These are phyloP conservation scores for Venturia oleaginea DNA, from an alignment of 2,329 filamentous ascomycete species.

Conservation along the genomic window DNA sequence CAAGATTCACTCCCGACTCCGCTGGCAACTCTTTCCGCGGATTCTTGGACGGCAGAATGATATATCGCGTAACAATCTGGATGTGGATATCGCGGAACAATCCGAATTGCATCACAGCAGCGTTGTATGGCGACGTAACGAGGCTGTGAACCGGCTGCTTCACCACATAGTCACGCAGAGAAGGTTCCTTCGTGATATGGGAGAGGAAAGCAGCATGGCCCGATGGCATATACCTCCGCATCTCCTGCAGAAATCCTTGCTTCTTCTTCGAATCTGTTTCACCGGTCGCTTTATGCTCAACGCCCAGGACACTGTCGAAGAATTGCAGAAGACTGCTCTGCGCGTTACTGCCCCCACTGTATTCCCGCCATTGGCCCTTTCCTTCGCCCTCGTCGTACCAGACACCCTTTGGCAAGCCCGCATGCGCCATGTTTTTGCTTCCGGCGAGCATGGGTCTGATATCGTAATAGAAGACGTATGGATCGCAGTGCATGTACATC, in stretches of 20 bases:
- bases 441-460: constrained; percentile 45
- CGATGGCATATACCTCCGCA: constrained; percentile 47
- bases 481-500: constrained; percentile 43
- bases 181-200: constrained; percentile 35
- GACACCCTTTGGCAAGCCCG: constrained; percentile 41
- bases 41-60: constrained; percentile 34
- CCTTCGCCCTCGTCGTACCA: constrained; percentile 44
- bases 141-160: constrained; percentile 24
- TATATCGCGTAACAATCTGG: constrained; percentile 44
- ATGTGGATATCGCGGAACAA: constrained; percentile 44
- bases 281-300: constrained; percentile 37
- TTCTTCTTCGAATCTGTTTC: constrained; percentile 17
- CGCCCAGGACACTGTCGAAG: constrained; percentile 43
- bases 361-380: constrained; percentile 40
- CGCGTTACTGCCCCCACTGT: constrained; percentile 46
- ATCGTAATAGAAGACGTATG: constrained; percentile 42
- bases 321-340: constrained; percentile 47
- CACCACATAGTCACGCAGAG: constrained; percentile 37
- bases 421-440: constrained; percentile 44
- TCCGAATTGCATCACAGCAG: constrained; percentile 36
- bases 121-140: constrained; percentile 37
- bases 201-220: constrained; percentile 43
- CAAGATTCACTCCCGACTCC: constrained; percentile 19
- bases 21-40: constrained; percentile 1
- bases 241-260: constrained; percentile 30